phyloP scores from a whole-genome alignment of 257 asterid species.

The Misopates orontium region DNA sequence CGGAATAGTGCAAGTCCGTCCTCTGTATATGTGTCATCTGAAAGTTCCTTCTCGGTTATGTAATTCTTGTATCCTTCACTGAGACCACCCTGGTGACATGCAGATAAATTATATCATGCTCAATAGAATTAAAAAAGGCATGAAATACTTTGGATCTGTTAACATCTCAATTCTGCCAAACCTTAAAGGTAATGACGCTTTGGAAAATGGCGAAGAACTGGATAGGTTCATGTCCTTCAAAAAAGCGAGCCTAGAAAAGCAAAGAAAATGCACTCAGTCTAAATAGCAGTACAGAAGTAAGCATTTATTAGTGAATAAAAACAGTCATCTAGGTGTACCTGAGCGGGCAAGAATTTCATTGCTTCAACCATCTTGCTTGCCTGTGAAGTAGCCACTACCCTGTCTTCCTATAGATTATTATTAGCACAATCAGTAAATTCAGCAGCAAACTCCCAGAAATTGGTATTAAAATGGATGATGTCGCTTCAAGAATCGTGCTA shows the following conservation, averaged over 20 bases:
- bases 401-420: conserved; percentile 69
- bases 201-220: conserved; percentile 70
- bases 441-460: conserved; percentile 8
- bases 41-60: conserved; percentile 52
- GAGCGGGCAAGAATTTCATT: conserved; percentile 79
- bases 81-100: conserved; percentile 62
- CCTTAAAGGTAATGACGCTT: conserved; percentile 69
- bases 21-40: conserved; percentile 62
- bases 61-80: conserved; percentile 60
- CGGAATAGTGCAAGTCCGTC: conserved; percentile 69
- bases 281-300: conserved; percentile 21
- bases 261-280: conserved; percentile 13
- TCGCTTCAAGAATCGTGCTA: not conserved
- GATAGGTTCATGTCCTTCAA: conserved; percentile 67
- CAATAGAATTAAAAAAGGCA: conserved; percentile 11
- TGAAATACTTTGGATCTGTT: conserved; percentile 10
- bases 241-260: conserved; percentile 60
- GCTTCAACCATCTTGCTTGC: conserved; percentile 94
- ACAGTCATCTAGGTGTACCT: conserved; percentile 51
- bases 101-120: conserved; percentile 12
- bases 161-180: conserved; percentile 24
- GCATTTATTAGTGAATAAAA: conserved; percentile 18
- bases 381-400: conserved; percentile 72
- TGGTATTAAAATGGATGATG: not conserved
- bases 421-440: conserved; percentile 29